Percentiles rank a stretch among this genome's conserved stretches.
Conservation (phyloP, 352 stramenopile species). For the Phytophthora cactorum region DNA sequence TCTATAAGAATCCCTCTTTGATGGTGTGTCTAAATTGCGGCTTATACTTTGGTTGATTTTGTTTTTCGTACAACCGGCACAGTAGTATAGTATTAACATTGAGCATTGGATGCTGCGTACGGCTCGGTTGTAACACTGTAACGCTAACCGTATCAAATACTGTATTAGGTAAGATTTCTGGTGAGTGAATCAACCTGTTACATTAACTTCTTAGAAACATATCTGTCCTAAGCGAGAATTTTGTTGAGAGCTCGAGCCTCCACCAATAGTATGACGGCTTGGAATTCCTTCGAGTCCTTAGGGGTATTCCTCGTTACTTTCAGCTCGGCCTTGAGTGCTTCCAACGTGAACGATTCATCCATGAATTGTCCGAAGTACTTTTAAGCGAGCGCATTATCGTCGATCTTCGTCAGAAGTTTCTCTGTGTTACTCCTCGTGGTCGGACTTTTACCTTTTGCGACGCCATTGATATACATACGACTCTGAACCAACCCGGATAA, state of each 20-base stretch:
- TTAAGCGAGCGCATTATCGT: constrained; percentile 4
- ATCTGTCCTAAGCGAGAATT: not conserved
- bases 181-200: no score
- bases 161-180: no score
- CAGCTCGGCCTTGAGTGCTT: not conserved
- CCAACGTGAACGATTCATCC: not conserved
- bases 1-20: no score
- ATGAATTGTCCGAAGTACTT: constrained; percentile 3
- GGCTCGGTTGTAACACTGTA: no score
- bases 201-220: no score
- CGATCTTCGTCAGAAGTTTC: not conserved
- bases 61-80: no score
- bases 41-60: no score
- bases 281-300: constrained; percentile 2
- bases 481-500: not conserved
- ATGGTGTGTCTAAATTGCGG: no score
- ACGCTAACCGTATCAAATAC: no score
- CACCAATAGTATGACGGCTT: constrained; percentile 6
- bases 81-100: no score
- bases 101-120: no score
- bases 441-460: not conserved
- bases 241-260: not conserved
- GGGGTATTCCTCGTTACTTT: not conserved
- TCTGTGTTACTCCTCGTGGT: not conserved
- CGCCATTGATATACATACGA: constrained; percentile 4